Evolutionary conservation across 768 basidiomycete species (phyloP).

Genomic region (Serendipita indica): DNA sequence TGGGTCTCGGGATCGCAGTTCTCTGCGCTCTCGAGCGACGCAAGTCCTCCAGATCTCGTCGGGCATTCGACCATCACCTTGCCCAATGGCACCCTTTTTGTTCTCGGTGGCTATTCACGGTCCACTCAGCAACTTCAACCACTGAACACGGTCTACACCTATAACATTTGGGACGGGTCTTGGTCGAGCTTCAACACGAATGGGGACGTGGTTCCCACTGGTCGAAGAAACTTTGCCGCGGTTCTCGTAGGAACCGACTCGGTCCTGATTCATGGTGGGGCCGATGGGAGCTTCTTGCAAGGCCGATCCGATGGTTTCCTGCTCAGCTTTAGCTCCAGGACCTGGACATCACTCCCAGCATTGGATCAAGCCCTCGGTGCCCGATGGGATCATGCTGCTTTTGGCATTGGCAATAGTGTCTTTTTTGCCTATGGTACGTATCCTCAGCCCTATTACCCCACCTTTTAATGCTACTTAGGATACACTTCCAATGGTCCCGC

Average conservation of each 20-base stretch:
- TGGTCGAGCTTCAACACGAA: background rate
- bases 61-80: conserved; percentile 64
- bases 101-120: conserved; percentile 52
- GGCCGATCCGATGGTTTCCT: conserved; percentile 58
- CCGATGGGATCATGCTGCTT: conserved; percentile 61
- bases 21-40: conserved; percentile 30
- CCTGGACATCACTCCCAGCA: conserved; percentile 39
- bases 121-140: conserved; percentile 20
- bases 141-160: conserved; percentile 19
- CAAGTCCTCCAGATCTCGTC: conserved; percentile 50
- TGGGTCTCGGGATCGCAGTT: conserved; percentile 36
- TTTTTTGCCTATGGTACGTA: conserved; percentile 64
- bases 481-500: conserved; percentile 39
- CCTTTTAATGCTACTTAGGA: conserved; percentile 22
- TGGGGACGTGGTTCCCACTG: conserved; percentile 28
- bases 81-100: conserved; percentile 48
- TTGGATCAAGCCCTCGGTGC: conserved; percentile 41
- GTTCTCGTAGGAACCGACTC: conserved; percentile 35
- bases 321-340: conserved; percentile 45
- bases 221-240: conserved; percentile 52
- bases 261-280: conserved; percentile 67
- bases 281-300: conserved; percentile 36
- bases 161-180: background rate
- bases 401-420: conserved; percentile 42
- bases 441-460: conserved; percentile 6